Evolutionary conservation across 1,284 basidiomycete species (phyloP).

Genomic region (Hemileia vastatrix): DNA sequence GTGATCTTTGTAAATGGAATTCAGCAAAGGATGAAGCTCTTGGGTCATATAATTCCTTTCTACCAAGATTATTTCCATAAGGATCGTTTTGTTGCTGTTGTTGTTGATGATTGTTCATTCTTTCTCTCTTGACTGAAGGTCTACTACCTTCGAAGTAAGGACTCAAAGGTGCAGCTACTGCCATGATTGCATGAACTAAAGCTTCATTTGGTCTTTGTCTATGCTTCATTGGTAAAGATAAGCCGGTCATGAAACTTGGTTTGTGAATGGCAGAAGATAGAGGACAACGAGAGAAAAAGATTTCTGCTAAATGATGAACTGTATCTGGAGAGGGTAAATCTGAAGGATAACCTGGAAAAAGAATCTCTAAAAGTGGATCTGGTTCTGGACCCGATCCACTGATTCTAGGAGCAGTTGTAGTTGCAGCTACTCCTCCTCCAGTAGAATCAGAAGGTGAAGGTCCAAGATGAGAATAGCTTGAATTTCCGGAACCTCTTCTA

Average conservation of each 20-base stretch:
- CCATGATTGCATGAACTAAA: conserved; percentile 21
- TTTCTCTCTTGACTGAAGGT: not conserved
- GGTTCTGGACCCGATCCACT: not conserved
- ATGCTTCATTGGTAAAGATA: conserved; percentile 2
- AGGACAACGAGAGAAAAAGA: conserved; percentile 22
- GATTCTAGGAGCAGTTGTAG: not conserved
- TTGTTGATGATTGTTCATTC: not conserved
- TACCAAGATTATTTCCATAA: not conserved
- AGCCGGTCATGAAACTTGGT: conserved; percentile 15
- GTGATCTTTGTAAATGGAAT: conserved; percentile 22
- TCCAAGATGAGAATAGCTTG: not conserved
- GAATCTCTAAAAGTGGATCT: conserved; percentile 18
- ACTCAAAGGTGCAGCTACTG: conserved; percentile 20
- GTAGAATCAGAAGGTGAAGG: not conserved
- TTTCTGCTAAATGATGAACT: conserved; percentile 13
- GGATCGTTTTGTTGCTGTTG: not conserved
- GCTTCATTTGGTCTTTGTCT: conserved; percentile 17
- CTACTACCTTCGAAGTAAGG: conserved; percentile 11
- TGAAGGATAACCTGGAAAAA: conserved; percentile 20
- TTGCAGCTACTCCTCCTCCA: not conserved
- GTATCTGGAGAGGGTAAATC: conserved; percentile 22
- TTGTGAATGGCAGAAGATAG: conserved; percentile 20
- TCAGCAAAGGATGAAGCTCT: conserved; percentile 16
- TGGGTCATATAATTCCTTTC: not conserved
- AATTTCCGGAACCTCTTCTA: not conserved